phyloP scores from a whole-genome alignment of 176 grass and related monocot genomes.

The Rhynchospora breviuscula region DNA sequence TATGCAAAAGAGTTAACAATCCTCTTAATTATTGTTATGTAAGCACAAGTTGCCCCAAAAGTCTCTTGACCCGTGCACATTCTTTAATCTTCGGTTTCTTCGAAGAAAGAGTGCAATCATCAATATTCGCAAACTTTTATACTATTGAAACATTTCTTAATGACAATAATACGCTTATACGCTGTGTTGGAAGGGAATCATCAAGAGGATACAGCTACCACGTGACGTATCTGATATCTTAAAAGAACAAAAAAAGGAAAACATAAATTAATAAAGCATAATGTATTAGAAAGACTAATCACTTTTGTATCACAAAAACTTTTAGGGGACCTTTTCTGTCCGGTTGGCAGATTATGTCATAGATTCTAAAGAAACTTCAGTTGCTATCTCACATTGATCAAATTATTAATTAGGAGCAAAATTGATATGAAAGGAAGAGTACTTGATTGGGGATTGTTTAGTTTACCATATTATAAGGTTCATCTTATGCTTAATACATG shows the following conservation, averaged over 20 bases:
- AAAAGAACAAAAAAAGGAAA: background rate
- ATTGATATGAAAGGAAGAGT: background rate
- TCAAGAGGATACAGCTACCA: conserved; percentile 11
- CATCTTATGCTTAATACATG: background rate
- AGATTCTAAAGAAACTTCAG: background rate
- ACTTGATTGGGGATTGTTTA: background rate
- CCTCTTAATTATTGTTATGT: background rate
- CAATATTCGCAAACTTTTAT: background rate
- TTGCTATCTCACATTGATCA: background rate
- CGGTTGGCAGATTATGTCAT: background rate
- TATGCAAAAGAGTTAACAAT: background rate
- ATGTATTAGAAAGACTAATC: background rate
- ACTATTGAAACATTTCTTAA: background rate
- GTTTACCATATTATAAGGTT: background rate
- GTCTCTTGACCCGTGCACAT: background rate
- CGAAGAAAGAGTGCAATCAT: background rate
- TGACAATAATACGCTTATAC: background rate
- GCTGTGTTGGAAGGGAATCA: background rate
- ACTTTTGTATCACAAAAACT: background rate
- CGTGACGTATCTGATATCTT: background rate
- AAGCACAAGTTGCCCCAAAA: background rate
- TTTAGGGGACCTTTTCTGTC: background rate
- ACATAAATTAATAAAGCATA: background rate
- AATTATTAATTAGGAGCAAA: background rate
- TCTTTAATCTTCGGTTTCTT: background rate